phyloP scores from a whole-genome alignment of 768 basidiomycete genomes.

The Leccinum uliginosum region DNA sequence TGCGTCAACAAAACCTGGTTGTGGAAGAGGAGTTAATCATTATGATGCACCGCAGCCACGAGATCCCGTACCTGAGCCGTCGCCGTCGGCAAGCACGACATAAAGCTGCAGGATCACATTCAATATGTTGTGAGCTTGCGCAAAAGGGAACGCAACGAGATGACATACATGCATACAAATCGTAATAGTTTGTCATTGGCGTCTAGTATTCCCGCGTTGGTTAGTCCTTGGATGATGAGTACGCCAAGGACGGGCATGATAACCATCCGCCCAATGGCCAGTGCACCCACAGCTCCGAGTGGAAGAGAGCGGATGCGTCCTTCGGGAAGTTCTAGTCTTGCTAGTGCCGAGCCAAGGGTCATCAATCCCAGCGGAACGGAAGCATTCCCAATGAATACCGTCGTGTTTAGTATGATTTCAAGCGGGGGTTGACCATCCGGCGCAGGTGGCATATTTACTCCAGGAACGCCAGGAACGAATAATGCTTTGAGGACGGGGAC shows the following conservation, averaged over 20 bases:
- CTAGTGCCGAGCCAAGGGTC: slow-evolving; percentile 59
- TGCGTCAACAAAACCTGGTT: slow-evolving; percentile 59
- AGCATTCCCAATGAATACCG: slow-evolving; percentile 57
- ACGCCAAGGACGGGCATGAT: slow-evolving; percentile 61
- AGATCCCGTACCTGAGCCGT: slow-evolving; percentile 46
- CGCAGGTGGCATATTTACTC: slow-evolving; percentile 42
- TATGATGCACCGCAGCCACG: neutral
- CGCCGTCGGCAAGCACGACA: slow-evolving; percentile 58
- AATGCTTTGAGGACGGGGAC: slow-evolving; percentile 56
- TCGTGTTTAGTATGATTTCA: slow-evolving; percentile 53
- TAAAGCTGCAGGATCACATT: slow-evolving; percentile 36
- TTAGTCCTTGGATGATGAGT: slow-evolving; percentile 50
- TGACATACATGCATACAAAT: slow-evolving; percentile 64
- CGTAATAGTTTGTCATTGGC: slow-evolving; percentile 53
- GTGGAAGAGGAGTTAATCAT: neutral
- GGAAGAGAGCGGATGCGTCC: slow-evolving; percentile 43
- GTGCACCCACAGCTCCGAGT: slow-evolving; percentile 46
- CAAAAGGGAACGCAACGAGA: neutral
- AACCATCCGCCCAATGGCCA: slow-evolving; percentile 54
- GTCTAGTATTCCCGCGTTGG: slow-evolving; percentile 42
- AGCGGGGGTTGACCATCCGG: slow-evolving; percentile 70
- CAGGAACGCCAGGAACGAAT: slow-evolving; percentile 44
- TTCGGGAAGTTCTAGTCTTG: slow-evolving; percentile 49
- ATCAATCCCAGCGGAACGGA: slow-evolving; percentile 62
- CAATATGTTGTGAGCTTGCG: neutral